Evolutionary conservation across 495 filamentous ascomycete species (phyloP), one percentile per base, ranked within the genome.

Genomic region (Astrocystis sublimbata): DNA sequence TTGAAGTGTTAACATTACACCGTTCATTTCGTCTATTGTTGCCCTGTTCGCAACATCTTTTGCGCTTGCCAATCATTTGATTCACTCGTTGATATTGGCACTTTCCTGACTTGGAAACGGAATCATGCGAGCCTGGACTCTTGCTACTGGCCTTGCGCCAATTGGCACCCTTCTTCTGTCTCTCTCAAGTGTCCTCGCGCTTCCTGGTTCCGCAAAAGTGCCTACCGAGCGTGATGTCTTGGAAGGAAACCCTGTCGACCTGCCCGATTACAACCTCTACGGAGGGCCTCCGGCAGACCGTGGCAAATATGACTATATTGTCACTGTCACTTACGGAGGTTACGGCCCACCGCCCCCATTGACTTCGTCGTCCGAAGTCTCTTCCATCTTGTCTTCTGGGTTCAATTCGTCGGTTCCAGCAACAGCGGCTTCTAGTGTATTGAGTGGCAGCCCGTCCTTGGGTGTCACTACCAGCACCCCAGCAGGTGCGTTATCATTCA

Each of bases 271-370:
- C 59, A 68, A 61, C 35, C 66, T 68, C 40, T 70, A 65, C 23
- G 68, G 61, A 31, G 68, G 62, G 7, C 67, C 64, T 40, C 40
- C 59, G 17, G 66, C 63, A 33, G 60, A 73, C 17, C 66, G 60
- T 38, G 73, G 63, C 30, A 73, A 69, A 8, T 76, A 80, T 58
- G 68, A 71, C 21, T 74, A 76, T 65, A 71, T 76, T 65, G 71
- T 76, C 40, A 66, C 69, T 49, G 54, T 68, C 28, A 65, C 63
- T 5, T 79, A 81, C 67, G 78, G 73, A 50, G 75, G 76, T 60
- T 79, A 81, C 61, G 73, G 72, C 1, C 76, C 74, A 36, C 72
- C 68, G 24, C 72, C 73, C 6, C 64, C 72, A 31, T 70, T 74
- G 19, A 64, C 68, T 19, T 55, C 59, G 13, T 68, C 70, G 9